phyloP scores from a whole-genome alignment of 495 filamentous ascomycete species.

The Aspergillus nanangensis region DNA sequence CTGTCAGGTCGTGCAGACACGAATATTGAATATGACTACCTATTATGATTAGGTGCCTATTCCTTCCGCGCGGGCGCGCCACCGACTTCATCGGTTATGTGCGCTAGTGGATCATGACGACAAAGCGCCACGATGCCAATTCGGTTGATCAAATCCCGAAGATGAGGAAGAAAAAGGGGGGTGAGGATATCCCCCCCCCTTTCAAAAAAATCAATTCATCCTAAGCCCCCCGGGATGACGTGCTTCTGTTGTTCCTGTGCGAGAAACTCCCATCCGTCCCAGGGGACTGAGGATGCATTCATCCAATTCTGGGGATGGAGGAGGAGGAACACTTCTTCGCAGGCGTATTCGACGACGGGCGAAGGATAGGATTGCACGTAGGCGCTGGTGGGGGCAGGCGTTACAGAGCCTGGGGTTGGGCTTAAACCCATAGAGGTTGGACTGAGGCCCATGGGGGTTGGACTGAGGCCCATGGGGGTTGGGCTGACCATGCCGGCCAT shows the following conservation, averaged over 20 bases:
- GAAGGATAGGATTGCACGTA: slow-evolving; percentile 5
- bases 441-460: not conserved
- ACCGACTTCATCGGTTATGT: too few relatives aligned
- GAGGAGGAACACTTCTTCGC: slow-evolving; percentile 18
- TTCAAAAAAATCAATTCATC: not conserved
- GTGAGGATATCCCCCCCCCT: too few relatives aligned
- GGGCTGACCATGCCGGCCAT: slow-evolving; percentile 13
- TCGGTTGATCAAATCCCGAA: too few relatives aligned
- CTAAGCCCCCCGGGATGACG: not conserved
- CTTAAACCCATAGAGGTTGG: not conserved
- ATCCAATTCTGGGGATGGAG: slow-evolving; percentile 38
- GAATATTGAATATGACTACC: too few relatives aligned
- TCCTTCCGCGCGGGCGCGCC: too few relatives aligned
- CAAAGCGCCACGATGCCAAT: too few relatives aligned
- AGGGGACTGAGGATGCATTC: slow-evolving; percentile 27
- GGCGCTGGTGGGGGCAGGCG: not conserved
- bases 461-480: not conserved
- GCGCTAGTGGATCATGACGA: too few relatives aligned
- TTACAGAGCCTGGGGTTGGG: not conserved
- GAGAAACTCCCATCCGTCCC: slow-evolving; percentile 22
- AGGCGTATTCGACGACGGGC: slow-evolving; percentile 4
- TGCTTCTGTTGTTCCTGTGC: not conserved
- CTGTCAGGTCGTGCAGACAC: too few relatives aligned
- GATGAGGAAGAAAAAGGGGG: too few relatives aligned
- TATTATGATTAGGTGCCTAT: too few relatives aligned